Evolutionary conservation across 495 filamentous ascomycete species (phyloP), one percentile per base, ranked within the genome.

Genomic region (Alectoria sarmentosa): DNA sequence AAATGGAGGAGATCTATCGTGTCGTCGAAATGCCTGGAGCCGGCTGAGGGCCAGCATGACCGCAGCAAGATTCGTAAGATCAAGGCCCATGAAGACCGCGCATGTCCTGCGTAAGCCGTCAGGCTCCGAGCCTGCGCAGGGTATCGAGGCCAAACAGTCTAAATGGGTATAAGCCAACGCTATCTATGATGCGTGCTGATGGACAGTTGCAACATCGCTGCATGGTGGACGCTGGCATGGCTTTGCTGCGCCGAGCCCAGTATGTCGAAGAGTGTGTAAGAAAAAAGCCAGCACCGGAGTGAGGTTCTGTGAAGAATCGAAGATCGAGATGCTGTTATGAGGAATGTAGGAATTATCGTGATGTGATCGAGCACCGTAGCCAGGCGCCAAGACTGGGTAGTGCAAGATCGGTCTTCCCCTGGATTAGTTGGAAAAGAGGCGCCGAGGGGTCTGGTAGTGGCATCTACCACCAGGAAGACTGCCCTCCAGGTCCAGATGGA

Each of bases 381-480:
- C 30, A 58, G 39, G 62, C 62, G 62, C 62, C 52, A 32, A 30
- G 38, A 56, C 34, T 42, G 62, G 13, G 13, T 42, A n/a, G 34
- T 65, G 44, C 56, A 58, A 46, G 46, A 54, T 21, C 13, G 46
- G 37, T 44, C 62, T 64, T 64, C 49, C 60, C 67, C 72, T 60
- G 73, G 66, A 65, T 65, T 41, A 34, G 54, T 32, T 14, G 59
- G 30, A 39, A 30, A 54, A 55, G 61, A 67, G 61, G 65, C 44
- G 65, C 65, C 30, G 21, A 63, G 32, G 44, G 15, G 34, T 30
- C 64, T 66, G 69, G 58, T 73, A 39, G 66, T 66, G 46, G 66
- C 58, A 61, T 86, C 83, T 96, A 97, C 94, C 93, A 98, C 94
- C 94, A 98, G 68, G 88, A 92, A 67, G 86, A 90, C 75, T 89